phyloP scores from a whole-genome alignment of 306 rosid species.

The Parietaria judaica region DNA sequence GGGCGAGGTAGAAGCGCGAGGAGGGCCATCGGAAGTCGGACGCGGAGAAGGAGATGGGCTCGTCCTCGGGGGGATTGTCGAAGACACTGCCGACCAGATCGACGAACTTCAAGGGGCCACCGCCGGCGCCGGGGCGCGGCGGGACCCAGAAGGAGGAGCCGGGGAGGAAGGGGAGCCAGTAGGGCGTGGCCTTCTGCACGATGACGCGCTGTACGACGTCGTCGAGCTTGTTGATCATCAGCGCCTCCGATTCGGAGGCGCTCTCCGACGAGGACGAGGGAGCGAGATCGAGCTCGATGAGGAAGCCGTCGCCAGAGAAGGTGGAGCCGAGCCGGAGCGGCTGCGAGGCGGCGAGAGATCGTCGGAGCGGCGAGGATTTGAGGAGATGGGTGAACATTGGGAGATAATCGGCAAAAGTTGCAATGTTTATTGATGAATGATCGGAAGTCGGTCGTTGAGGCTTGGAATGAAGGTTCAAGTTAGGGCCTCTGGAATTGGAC shows the following conservation, averaged over 20 bases:
- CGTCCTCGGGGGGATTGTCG: slow-evolving; percentile 31
- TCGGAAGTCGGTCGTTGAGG: no score
- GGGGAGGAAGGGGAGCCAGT: slow-evolving; percentile 83
- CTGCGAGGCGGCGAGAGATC: background rate
- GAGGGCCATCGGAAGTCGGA: background rate
- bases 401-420: no score
- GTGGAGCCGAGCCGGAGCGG: slow-evolving; percentile 29
- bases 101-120: slow-evolving; percentile 23
- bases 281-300: slow-evolving; percentile 45
- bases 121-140: slow-evolving; percentile 26
- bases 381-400: no score
- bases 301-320: slow-evolving; percentile 24
- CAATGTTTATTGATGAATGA: no score
- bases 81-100: slow-evolving; percentile 38
- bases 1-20: no score
- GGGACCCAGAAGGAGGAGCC: slow-evolving; percentile 96
- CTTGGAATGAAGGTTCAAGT: no score
- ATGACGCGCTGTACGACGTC: slow-evolving; percentile 52
- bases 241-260: slow-evolving; percentile 32
- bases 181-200: slow-evolving; percentile 53
- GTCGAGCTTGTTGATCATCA: slow-evolving; percentile 48
- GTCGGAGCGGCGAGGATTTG: background rate
- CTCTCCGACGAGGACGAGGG: slow-evolving; percentile 21
- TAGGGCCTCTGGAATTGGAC: no score
- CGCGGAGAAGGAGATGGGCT: slow-evolving; percentile 31